phyloP scores from a whole-genome alignment of 495 filamentous ascomycete genomes.

The Neurospora tetrasperma region DNA sequence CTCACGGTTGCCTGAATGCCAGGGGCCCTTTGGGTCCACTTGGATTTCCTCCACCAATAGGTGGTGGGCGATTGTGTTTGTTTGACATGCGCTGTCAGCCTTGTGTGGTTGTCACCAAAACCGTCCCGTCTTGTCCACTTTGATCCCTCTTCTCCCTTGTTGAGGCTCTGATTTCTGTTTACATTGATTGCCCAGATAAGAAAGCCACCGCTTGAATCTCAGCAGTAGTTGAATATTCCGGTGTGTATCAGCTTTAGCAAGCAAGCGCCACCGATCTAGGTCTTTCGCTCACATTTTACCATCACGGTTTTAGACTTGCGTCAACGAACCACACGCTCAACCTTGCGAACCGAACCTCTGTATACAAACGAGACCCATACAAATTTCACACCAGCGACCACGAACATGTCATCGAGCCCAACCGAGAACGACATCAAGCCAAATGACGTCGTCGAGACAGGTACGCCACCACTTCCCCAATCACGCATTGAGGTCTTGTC shows the following conservation, averaged over 20 bases:
- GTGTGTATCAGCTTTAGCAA: not conserved
- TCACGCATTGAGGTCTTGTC: not conserved
- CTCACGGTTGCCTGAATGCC: not conserved
- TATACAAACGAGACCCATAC: not conserved
- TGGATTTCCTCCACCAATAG: not conserved
- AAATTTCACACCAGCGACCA: not conserved
- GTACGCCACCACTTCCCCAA: not conserved
- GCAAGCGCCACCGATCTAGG: not conserved
- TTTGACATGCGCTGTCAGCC: not conserved
- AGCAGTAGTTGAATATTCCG: not conserved
- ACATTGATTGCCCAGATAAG: not conserved
- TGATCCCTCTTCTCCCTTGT: not conserved
- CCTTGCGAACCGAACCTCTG: not conserved
- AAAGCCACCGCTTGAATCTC: not conserved
- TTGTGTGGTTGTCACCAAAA: not conserved
- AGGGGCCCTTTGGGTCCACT: not conserved
- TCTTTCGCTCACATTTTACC: not conserved
- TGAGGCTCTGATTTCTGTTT: not conserved
- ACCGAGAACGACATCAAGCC: not conserved
- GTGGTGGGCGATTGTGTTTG: not conserved
- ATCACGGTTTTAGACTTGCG: not conserved
- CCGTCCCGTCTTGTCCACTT: not conserved
- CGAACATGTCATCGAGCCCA: not conserved
- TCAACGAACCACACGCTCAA: not conserved
- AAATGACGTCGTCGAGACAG: not conserved